A percentile compares a stretch with the other conserved stretches of the same genome.
These are phyloP conservation scores for Diaporthe aspalathi DNA, from an alignment of 2,329 filamentous ascomycete species.

Conservation along the genomic window DNA sequence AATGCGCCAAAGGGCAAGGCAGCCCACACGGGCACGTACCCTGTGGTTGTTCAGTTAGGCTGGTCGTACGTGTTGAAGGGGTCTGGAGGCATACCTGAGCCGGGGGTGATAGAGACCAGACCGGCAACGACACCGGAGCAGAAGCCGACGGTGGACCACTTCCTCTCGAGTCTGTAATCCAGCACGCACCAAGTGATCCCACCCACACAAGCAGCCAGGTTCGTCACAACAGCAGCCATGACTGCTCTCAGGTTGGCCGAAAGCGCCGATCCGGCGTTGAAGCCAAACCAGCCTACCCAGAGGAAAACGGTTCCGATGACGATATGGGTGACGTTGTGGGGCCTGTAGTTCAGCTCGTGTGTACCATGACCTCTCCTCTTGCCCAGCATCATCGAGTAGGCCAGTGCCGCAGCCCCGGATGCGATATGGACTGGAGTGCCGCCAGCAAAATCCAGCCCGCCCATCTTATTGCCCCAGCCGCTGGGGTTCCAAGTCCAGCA, in stretches of 20 bases:
- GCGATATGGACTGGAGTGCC: slow-evolving; percentile 92
- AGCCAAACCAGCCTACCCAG: slow-evolving; percentile 96
- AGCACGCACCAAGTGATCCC: slow-evolving; percentile 91
- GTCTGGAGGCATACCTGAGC: slow-evolving; percentile 68
- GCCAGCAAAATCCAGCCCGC: slow-evolving; percentile 88
- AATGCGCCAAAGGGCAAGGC: slow-evolving; percentile 82
- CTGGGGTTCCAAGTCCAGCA: slow-evolving; percentile 94
- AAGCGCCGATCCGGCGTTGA: slow-evolving; percentile 88
- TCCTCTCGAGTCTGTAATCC: slow-evolving; percentile 88
- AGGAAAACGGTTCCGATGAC: slow-evolving; percentile 93
- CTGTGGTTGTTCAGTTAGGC: slow-evolving; percentile 44
- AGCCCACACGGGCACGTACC: slow-evolving; percentile 85
- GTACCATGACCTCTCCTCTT: slow-evolving; percentile 87
- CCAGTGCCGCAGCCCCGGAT: slow-evolving; percentile 84
- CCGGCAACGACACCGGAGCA: slow-evolving; percentile 91
- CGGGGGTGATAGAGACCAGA: slow-evolving; percentile 88
- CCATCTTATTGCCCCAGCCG: slow-evolving; percentile 84
- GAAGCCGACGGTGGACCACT: slow-evolving; percentile 94
- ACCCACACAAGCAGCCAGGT: slow-evolving; percentile 84
- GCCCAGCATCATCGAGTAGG: slow-evolving; percentile 92
- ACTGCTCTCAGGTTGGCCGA: slow-evolving; percentile 85
- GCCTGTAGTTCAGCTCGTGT: slow-evolving; percentile 89
- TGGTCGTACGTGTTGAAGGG: neutral
- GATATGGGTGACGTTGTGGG: slow-evolving; percentile 93
- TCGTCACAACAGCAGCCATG: slow-evolving; percentile 88